A percentile compares a stretch with the other conserved stretches of the same genome.
phyloP scores from a whole-genome alignment of 495 filamentous ascomycete genomes.

The Daldinia loculata region DNA sequence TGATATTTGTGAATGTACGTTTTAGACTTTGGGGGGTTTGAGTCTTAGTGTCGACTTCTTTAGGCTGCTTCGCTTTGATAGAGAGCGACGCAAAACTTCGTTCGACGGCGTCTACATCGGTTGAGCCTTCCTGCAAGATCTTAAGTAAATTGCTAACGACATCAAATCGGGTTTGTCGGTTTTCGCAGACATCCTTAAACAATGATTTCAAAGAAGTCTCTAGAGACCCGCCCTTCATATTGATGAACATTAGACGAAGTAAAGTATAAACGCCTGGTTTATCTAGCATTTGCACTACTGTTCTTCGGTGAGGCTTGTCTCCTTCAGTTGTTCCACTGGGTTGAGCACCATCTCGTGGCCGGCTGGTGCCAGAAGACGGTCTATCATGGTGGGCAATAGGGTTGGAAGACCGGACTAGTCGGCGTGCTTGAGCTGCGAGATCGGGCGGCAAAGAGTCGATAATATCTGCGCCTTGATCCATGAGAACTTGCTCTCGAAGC shows the following conservation, averaged over 20 bases:
- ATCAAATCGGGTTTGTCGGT: constrained; percentile 91
- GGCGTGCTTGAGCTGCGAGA: constrained; percentile 84
- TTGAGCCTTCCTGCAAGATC: constrained; percentile 95
- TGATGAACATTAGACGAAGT: constrained; percentile 95
- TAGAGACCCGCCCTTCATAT: constrained; percentile 80
- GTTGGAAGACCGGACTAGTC: constrained; percentile 51
- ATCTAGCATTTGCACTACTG: constrained; percentile 94
- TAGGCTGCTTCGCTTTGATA: constrained; percentile 83
- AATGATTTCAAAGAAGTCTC: constrained; percentile 83
- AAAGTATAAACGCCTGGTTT: constrained; percentile 94
- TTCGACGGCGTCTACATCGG: constrained; percentile 91
- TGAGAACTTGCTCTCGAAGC: constrained; percentile 83
- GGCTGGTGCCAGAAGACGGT: constrained; percentile 36
- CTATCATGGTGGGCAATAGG: constrained; percentile 37
- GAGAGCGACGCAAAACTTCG: constrained; percentile 93
- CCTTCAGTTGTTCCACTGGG: constrained; percentile 40
- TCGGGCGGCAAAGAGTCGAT: constrained; percentile 86
- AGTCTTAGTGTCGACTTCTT: constrained; percentile 60
- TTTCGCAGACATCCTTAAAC: constrained; percentile 88
- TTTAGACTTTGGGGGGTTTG: constrained; percentile 84
- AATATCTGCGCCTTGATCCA: constrained; percentile 90
- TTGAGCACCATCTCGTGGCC: constrained; percentile 45
- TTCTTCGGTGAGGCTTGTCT: constrained; percentile 75
- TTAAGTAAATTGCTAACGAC: constrained; percentile 93
- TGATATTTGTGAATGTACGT: constrained; percentile 69